Conservation (phyloP, 768 basidiomycete genomes). For the Lentinula boryana region DNA sequence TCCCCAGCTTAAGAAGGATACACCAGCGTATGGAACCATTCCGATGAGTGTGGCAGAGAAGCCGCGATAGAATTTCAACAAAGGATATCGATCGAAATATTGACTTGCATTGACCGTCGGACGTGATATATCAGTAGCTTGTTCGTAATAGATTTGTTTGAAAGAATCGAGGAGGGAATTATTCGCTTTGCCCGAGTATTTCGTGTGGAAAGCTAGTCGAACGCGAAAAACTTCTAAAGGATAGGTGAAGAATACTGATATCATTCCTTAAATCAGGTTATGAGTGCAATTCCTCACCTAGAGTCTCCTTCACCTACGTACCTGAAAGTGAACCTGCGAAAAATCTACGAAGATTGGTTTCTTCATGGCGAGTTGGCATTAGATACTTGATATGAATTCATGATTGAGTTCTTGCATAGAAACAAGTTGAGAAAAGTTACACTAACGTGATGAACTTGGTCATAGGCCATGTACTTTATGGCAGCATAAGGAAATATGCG, state of each 20-base stretch:
- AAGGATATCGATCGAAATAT: conserved; percentile 56
- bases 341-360: conserved; percentile 79
- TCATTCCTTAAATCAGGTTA: conserved; percentile 47
- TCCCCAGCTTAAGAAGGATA: conserved; percentile 91
- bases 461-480: conserved; percentile 96
- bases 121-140: conserved; percentile 22
- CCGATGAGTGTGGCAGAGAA: conserved; percentile 88
- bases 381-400: conserved; percentile 43
- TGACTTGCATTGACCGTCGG: conserved; percentile 15
- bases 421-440: neutral
- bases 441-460: conserved; percentile 73
- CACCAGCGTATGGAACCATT: conserved; percentile 94
- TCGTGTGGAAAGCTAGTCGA: conserved; percentile 85
- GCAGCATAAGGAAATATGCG: conserved; percentile 96
- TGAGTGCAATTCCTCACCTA: neutral
- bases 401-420: neutral
- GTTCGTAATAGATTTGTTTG: conserved; percentile 67
- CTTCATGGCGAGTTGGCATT: conserved; percentile 76
- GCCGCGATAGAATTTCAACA: conserved; percentile 95
- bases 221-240: conserved; percentile 95
- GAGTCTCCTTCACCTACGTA: conserved; percentile 23
- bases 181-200: conserved; percentile 14
- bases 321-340: conserved; percentile 85
- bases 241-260: conserved; percentile 89
- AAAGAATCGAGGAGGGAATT: conserved; percentile 55